These are phyloP conservation scores for Talaromyces sp. DNA, from an alignment of 2,329 filamentous ascomycete genomes.

Conservation along the genomic window DNA sequence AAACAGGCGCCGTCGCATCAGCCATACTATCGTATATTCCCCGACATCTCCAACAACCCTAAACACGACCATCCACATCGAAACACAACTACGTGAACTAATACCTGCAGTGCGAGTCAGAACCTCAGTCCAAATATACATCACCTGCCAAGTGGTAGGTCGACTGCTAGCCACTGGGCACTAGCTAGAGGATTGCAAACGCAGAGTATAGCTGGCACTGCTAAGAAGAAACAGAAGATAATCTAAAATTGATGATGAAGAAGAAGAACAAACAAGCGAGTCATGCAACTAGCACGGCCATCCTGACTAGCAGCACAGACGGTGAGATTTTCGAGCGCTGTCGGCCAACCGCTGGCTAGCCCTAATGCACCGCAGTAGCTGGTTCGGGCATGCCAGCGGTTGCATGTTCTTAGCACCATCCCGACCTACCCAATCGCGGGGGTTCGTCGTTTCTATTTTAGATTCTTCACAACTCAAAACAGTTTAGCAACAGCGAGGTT, in stretches of 20 bases:
- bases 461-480: not conserved
- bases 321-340: not conserved
- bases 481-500: not conserved
- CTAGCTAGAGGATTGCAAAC: not conserved
- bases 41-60: not conserved
- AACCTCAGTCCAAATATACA: not conserved
- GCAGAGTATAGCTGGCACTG: not conserved
- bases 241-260: not conserved
- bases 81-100: not conserved
- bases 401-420: not conserved
- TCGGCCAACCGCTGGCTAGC: not conserved
- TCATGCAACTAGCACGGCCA: not conserved
- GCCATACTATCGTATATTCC: not conserved
- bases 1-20: not conserved
- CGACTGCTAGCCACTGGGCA: not conserved
- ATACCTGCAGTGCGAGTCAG: not conserved
- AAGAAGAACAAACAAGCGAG: not conserved
- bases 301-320: not conserved
- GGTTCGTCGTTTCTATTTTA: not conserved
- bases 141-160: not conserved
- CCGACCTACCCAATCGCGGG: not conserved
- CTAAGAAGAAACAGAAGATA: not conserved
- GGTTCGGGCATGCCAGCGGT: not conserved
- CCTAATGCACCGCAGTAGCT: not conserved
- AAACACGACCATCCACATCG: not conserved